These are phyloP conservation scores for Umbellularia californica DNA, from an alignment of 164 flowering plant species.

Conservation along the genomic window DNA sequence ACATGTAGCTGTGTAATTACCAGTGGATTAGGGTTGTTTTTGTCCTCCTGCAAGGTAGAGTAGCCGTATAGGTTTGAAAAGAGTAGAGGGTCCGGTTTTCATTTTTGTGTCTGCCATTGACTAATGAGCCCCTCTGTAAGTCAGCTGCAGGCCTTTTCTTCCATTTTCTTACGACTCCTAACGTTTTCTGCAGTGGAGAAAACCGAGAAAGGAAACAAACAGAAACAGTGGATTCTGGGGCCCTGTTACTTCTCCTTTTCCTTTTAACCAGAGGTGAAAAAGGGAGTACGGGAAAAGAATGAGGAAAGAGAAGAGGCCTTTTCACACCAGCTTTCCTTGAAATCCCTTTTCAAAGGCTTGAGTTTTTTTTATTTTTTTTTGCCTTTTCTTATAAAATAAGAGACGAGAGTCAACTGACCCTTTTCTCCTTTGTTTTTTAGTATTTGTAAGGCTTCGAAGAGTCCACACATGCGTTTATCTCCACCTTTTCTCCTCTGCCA, in stretches of 20 bases:
- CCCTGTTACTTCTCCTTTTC: neutral
- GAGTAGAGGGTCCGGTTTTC: neutral
- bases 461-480: constrained; percentile 59
- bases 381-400: neutral
- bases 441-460: constrained; percentile 71
- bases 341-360: neutral
- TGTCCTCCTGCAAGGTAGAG: too few species aligned
- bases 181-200: neutral
- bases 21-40: too few species aligned
- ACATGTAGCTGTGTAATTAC: too few species aligned
- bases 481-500: constrained; percentile 23
- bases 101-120: neutral
- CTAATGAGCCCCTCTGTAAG: neutral
- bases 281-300: neutral
- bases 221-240: neutral
- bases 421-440: constrained; percentile 27
- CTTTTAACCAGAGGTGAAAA: neutral
- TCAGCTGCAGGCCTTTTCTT: neutral
- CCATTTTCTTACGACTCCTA: neutral
- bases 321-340: neutral
- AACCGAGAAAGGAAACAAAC: neutral
- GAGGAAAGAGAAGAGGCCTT: neutral
- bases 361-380: too few species aligned
- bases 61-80: neutral
- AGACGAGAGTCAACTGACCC: constrained; percentile 53